A percentile compares a stretch with the other conserved stretches of the same genome.
phyloP scores from a whole-genome alignment of 1,284 basidiomycete genomes.

The Apiotrichum brassicae region DNA sequence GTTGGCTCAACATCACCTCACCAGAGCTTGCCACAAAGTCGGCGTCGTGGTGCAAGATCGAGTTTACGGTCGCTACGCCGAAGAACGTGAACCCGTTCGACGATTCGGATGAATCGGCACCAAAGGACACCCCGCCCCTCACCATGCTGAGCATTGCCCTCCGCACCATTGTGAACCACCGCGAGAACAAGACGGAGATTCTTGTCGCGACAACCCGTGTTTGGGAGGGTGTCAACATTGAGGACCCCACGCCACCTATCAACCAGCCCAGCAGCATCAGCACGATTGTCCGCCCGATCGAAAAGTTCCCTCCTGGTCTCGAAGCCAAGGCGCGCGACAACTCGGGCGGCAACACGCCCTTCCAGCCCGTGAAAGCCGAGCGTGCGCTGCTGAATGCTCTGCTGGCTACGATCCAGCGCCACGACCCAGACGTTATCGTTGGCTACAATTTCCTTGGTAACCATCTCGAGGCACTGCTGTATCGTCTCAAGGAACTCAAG shows the following conservation, averaged over 20 bases:
- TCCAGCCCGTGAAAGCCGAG: slow-evolving; percentile 74
- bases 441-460: slow-evolving; percentile 94
- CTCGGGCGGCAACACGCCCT: slow-evolving; percentile 60
- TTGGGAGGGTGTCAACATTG: slow-evolving; percentile 83
- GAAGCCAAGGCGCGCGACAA: slow-evolving; percentile 54
- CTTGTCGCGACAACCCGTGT: slow-evolving; percentile 77
- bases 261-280: slow-evolving; percentile 72
- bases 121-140: slow-evolving; percentile 78
- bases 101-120: slow-evolving; percentile 64
- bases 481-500: slow-evolving; percentile 84
- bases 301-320: slow-evolving; percentile 79
- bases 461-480: slow-evolving; percentile 81
- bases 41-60: slow-evolving; percentile 92
- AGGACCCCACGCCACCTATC: slow-evolving; percentile 83
- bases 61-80: slow-evolving; percentile 76
- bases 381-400: slow-evolving; percentile 77
- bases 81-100: slow-evolving; percentile 81
- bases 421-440: slow-evolving; percentile 90
- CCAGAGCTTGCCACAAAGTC: slow-evolving; percentile 67
- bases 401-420: slow-evolving; percentile 72
- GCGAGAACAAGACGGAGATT: slow-evolving; percentile 87
- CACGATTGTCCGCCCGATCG: slow-evolving; percentile 87
- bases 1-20: slow-evolving; percentile 84
- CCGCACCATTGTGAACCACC: slow-evolving; percentile 90
- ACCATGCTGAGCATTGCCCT: slow-evolving; percentile 84